Conservation (phyloP, 2,329 filamentous ascomycete species). For the Sclerotiophoma versabilis region DNA sequence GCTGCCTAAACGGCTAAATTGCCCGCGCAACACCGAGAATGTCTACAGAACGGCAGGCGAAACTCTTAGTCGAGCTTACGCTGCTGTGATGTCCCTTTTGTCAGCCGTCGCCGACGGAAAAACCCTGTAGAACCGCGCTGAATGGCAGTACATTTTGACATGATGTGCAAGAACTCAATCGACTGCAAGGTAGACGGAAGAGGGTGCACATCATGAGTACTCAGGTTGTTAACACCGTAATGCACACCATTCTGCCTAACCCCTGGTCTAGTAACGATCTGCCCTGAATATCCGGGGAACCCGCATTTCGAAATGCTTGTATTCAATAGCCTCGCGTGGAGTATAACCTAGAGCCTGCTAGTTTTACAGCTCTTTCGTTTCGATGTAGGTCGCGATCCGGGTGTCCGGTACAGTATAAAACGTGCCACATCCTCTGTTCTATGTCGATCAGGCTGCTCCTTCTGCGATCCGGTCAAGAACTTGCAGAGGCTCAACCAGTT, state of each 20-base stretch:
- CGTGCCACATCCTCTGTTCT: not conserved
- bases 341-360: constrained; percentile 23
- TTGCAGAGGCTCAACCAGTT: not conserved
- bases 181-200: not conserved
- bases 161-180: not conserved
- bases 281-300: constrained; percentile 32
- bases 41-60: constrained; percentile 1
- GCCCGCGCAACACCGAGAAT: not conserved
- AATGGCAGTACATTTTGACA: not conserved
- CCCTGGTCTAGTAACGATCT: constrained; percentile 39
- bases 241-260: constrained; percentile 26
- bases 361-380: constrained; percentile 21
- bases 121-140: too few relatives aligned
- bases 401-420: constrained; percentile 37
- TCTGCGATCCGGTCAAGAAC: not conserved
- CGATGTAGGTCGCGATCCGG: constrained; percentile 28
- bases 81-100: not conserved
- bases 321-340: constrained; percentile 31
- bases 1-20: constrained; percentile 46
- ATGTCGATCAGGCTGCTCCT: constrained; percentile 12
- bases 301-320: constrained; percentile 35
- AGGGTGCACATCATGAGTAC: not conserved
- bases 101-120: too few relatives aligned
- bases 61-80: not conserved
- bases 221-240: not conserved